Conservation (phyloP, 371 early-diverging fungal genomes). For the Mucor indicus region DNA sequence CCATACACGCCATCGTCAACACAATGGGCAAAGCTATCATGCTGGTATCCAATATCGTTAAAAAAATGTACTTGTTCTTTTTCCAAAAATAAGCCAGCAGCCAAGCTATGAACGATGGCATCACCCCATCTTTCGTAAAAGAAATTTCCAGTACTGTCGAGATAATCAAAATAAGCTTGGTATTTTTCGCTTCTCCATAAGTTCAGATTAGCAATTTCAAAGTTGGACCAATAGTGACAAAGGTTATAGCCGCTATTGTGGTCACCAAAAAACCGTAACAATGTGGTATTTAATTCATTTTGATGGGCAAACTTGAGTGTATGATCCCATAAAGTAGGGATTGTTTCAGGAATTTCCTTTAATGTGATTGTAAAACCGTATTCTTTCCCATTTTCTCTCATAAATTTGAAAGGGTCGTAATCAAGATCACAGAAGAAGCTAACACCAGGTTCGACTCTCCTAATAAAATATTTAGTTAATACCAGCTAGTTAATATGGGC, state of each 20-base stretch:
- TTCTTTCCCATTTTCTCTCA: conserved; percentile 70
- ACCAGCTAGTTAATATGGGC: no score
- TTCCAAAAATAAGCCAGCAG: conserved; percentile 75
- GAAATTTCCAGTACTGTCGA: conserved; percentile 84
- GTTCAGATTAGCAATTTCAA: conserved; percentile 86
- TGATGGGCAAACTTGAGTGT: conserved; percentile 55
- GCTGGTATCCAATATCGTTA: conserved; percentile 79
- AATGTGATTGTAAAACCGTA: conserved; percentile 87
- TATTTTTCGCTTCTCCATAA: conserved; percentile 74
- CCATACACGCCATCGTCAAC: conserved; percentile 34
- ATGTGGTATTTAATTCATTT: conserved; percentile 28
- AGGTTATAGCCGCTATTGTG: conserved; percentile 49
- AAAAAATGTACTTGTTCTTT: conserved; percentile 86
- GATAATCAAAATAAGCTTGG: conserved; percentile 69
- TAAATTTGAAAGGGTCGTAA: conserved; percentile 87
- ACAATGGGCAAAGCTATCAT: conserved; percentile 42
- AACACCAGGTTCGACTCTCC: conserved; percentile 95
- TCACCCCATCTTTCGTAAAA: conserved; percentile 98
- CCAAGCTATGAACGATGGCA: conserved; percentile 94
- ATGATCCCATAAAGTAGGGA: conserved; percentile 81
- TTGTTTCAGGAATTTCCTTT: conserved; percentile 78
- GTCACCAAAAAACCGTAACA: conserved; percentile 42
- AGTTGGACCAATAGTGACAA: conserved; percentile 89
- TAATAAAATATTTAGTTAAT: conserved; percentile 68
- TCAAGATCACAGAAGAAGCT: conserved; percentile 85